phyloP scores from a whole-genome alignment of 1,139 yeast species.

The Hansenula sp. region DNA sequence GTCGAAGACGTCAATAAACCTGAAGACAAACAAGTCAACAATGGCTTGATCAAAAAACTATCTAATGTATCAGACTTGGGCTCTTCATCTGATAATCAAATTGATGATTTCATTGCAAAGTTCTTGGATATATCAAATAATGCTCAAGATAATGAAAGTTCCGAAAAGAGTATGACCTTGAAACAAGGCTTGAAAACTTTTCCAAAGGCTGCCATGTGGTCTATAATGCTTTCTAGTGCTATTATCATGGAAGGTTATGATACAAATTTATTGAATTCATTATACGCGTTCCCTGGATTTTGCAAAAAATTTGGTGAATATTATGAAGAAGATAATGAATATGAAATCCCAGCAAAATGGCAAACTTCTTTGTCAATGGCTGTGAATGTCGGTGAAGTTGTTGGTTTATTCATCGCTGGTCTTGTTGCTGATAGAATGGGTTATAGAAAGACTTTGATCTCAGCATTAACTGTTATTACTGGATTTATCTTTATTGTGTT shows the following conservation, averaged over 20 bases:
- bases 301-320: slow-evolving; percentile 22
- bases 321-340: slow-evolving; percentile 5
- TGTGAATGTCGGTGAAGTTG: slow-evolving; percentile 26
- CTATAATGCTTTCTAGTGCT: slow-evolving; percentile 33
- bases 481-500: slow-evolving; percentile 19
- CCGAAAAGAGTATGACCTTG: slow-evolving; percentile 16
- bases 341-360: slow-evolving; percentile 17
- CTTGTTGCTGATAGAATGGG: slow-evolving; percentile 49
- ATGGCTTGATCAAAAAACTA: slow-evolving; percentile 7
- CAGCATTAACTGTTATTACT: slow-evolving; percentile 20
- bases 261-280: slow-evolving; percentile 29
- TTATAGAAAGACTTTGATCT: slow-evolving; percentile 47
- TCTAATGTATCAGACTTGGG: slow-evolving; percentile 1
- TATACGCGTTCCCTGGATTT: slow-evolving; percentile 24
- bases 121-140: slow-evolving; percentile 40
- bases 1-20: slow-evolving; percentile 12
- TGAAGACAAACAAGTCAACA: slow-evolving; percentile 1
- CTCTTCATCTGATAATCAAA: slow-evolving; percentile 18
- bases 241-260: slow-evolving; percentile 43
- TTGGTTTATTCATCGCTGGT: slow-evolving; percentile 51
- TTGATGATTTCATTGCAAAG: slow-evolving; percentile 36
- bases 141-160: slow-evolving; percentile 15
- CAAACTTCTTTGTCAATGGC: slow-evolving; percentile 26
- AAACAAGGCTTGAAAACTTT: slow-evolving; percentile 20
- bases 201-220: slow-evolving; percentile 37